Evolutionary conservation across 2,329 filamentous ascomycete species (phyloP), one percentile per base, ranked within the genome.

Genomic region (Orbilia brochopaga): DNA sequence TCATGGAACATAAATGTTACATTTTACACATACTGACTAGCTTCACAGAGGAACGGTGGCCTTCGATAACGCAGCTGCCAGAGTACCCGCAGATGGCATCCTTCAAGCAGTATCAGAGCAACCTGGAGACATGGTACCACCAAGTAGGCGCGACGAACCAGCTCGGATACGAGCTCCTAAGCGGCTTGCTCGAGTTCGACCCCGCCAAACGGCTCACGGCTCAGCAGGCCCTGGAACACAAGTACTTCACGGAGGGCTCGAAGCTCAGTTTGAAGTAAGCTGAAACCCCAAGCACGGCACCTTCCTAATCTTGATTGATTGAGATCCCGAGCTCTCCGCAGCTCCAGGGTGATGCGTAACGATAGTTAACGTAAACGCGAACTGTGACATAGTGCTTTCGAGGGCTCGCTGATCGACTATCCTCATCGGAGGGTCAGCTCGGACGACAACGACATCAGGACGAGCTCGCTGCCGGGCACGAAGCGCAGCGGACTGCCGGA

Each of bases 391-490:
- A 77, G 75, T 56, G 76, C 76, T 78, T 99, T 99, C 76, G 91
- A 96, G 77, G 92, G 92, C 0, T 84, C 92, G 58, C 91, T 91
- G 80, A 87, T 87, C 74, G 91, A 94, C 77, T 99, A 99, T 79
- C 94, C 94, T 0, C 88, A 92, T 77, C 85, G 94, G 6, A 86
- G 93, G 54, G 92, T 99, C 44, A 96, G 90, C 76, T 89, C 95
- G 76, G 94, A 99, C 77, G 92, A 97, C 78, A 96, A 96, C 76
- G 94, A 97, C 79, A 97, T 97, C 64, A 84, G 91, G n/a, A 92
- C 90, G 0, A 88, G 88, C 48, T 96, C 91, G 79, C 80, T 97
- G 37, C 91, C 93, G 0, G 94, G 93, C 0, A 96, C 92, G 0
- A 97, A 97, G 81, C 83, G 92, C 69, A 93, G 89, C 74, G 93